Evolutionary conservation across 192 early-diverging fungal genomes (phyloP), one percentile per base, ranked within the genome.

Genomic region (Chytriomyces sp.): DNA sequence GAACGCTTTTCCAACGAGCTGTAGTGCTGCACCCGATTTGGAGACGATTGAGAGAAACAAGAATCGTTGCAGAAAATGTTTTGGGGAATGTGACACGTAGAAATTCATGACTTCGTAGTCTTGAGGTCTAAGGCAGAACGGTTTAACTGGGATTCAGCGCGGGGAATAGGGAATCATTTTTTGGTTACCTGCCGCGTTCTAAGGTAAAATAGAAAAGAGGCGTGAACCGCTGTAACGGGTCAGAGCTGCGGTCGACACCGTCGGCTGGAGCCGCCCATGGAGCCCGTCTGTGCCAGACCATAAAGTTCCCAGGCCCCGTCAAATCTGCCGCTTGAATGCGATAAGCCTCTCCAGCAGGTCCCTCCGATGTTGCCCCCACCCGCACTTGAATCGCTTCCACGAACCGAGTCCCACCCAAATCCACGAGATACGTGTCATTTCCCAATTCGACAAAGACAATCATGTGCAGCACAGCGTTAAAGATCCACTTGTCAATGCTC

Each of bases 51-150:
- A 20, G 11, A 20, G 10, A 5, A 53, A 57, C 26, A 70, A 50
- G 5, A 28, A 28, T 23, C 26, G 20, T 23, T 24, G 49, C 49
- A 70, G 18, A 26, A 70, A n/a, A 28, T 70, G 69, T 23, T 11
- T 44, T 18, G 53, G 48, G 7, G 10, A 53, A 44, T 70, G 69
- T 7, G n/a, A 53, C 24, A 70, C 69, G 49, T 24, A 70, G 43
- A 24, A 70, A 35, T 70, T 70, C 10, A 53, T 57, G 13, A 49
- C 69, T 53, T 70, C 50, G 69, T 70, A 70, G 43, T 70, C 69
- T 49, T 53, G 9, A 9, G 69, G 69, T 35, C 69, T 70, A 28
- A 9, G 57, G 11, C 2, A 7, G 57, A 59, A n/a, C 57, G 20
- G 57, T n/a, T 59, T 59, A n/a, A 16, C 13, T 59, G 13, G 1